Percentiles rank a stretch among this genome's conserved stretches.
Evolutionary conservation across 345 rosid species (phyloP).

Genomic region (Arabidopsis thaliana): DNA sequence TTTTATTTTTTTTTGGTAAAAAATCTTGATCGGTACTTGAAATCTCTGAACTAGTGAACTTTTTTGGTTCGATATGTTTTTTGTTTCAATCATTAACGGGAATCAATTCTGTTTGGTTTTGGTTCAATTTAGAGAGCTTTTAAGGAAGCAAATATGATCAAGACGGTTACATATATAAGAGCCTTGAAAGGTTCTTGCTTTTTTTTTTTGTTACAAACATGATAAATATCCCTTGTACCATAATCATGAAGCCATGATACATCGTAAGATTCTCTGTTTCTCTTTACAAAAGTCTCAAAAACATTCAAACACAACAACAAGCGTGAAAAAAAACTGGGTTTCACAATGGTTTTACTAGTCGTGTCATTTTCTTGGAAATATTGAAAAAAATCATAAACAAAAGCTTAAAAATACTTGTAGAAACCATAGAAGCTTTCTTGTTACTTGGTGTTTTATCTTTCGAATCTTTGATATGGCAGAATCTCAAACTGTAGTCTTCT

Average conservation of each 20-base stretch:
- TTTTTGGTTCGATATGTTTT: neutral
- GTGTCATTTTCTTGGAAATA: conserved; percentile 26
- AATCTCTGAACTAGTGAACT: neutral
- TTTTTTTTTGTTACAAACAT: conserved; percentile 18
- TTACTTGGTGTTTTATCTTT: conserved; percentile 2
- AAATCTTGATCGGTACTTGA: neutral
- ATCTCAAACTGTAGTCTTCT: conserved; percentile 45
- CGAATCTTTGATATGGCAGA: conserved; percentile 11
- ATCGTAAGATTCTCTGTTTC: conserved; percentile 28
- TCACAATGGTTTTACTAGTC: conserved; percentile 18
- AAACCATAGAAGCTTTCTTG: conserved; percentile 4
- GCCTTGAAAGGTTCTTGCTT: neutral
- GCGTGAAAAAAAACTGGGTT: neutral
- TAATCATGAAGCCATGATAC: conserved; percentile 26
- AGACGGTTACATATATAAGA: neutral
- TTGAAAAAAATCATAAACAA: conserved; percentile 4
- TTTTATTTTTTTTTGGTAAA: too few relatives aligned
- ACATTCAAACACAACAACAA: conserved; percentile 31
- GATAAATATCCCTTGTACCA: conserved; percentile 2
- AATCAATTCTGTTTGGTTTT: neutral
- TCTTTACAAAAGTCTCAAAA: conserved; percentile 33
- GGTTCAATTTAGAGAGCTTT: neutral
- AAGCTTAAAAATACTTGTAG: conserved; percentile 17
- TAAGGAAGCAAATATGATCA: neutral
- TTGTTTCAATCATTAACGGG: neutral